Base-by-base conservation (phyloP, 2,329 filamentous ascomycete genomes). In the Clonostachys solani region DNA sequence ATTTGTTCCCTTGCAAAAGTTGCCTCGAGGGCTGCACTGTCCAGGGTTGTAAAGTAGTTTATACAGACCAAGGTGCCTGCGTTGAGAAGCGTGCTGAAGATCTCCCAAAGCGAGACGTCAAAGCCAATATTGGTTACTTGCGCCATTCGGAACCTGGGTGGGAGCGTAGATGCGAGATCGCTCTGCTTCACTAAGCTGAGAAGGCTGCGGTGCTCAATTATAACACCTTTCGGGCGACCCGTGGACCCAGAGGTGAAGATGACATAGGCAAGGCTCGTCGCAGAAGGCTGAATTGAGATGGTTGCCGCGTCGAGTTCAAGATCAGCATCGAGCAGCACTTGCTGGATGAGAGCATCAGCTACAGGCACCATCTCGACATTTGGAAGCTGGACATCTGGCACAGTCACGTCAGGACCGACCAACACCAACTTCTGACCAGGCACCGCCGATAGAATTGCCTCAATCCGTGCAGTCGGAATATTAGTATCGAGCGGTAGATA, bases 221-320 rank as follows among this genome's bases (percentile, higher is more conserved):
- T 66, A 18, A 76, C 72, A 40, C 73, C 73, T 59, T 77, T 77
- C 6, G 73, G 73, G 35, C 61, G 60, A 10, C 73, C 73, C 1
- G 73, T 77, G n/a, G 71, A 75, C 16, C 73, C 73, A n/a, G 73
- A 75, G 33, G 73, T 77, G 54, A 75, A 76, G 56, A 76, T 73
- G 52, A 75, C 71, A 23, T 57, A 56, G 12, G 47, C 49, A 17
- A 52, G 49, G 29, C 36, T 42, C 1, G 16, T 34, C 2, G 49
- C 33, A n/a, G 44, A 33, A 17, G 15, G 29, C 38, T 33, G 33
- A 6, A 15, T 23, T 6, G n/a, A 6, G 15, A 23, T 23, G n/a
- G n/a, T n/a, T n/a, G n/a, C n/a, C n/a, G n/a, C n/a, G n/a, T n/a
- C n/a, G n/a, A n/a, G n/a, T n/a, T n/a, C n/a, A n/a, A n/a, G n/a